Evolutionary conservation across 495 filamentous ascomycete genomes (phyloP).

Genomic region (Wilcoxina mikolae): DNA sequence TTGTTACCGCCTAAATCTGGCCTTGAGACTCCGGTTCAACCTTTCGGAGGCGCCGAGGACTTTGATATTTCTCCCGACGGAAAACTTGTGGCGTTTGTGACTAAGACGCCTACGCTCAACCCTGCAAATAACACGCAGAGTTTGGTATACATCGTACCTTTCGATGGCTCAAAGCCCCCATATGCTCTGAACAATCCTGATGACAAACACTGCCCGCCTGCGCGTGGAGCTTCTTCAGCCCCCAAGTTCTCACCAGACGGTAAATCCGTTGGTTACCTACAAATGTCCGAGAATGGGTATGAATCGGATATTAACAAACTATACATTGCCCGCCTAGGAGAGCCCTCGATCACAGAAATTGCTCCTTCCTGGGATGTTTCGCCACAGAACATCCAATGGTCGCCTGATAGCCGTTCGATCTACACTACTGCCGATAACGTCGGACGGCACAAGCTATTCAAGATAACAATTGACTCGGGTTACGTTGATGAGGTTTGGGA

Average conservation of each 20-base stretch:
- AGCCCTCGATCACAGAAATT: conserved; percentile 27
- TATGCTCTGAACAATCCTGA: conserved; percentile 35
- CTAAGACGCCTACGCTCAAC: conserved; percentile 63
- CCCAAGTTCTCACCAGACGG: conserved; percentile 65
- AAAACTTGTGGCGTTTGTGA: conserved; percentile 52
- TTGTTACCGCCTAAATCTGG: conserved; percentile 39
- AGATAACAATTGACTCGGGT: conserved; percentile 40
- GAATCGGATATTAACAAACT: conserved; percentile 76
- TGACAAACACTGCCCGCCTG: conserved; percentile 27
- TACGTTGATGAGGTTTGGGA: conserved; percentile 37
- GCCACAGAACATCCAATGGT: conserved; percentile 49
- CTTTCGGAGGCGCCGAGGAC: conserved; percentile 41
- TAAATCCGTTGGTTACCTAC: conserved; percentile 54
- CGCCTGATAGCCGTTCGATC: conserved; percentile 46
- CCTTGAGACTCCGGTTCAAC: conserved; percentile 45
- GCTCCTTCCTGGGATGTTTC: conserved; percentile 50
- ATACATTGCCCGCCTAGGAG: conserved; percentile 28
- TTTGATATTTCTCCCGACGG: conserved; percentile 41
- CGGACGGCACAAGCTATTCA: conserved; percentile 48
- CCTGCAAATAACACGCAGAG: conserved; percentile 69
- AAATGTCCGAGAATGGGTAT: conserved; percentile 68
- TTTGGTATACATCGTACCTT: conserved; percentile 55
- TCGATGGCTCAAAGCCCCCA: conserved; percentile 21
- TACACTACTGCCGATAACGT: conserved; percentile 52
- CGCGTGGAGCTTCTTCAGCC: conserved; percentile 56